Evolutionary conservation across 75 land plant genomes (phyloP).

Genomic region (Selaginella moellendorffii): DNA sequence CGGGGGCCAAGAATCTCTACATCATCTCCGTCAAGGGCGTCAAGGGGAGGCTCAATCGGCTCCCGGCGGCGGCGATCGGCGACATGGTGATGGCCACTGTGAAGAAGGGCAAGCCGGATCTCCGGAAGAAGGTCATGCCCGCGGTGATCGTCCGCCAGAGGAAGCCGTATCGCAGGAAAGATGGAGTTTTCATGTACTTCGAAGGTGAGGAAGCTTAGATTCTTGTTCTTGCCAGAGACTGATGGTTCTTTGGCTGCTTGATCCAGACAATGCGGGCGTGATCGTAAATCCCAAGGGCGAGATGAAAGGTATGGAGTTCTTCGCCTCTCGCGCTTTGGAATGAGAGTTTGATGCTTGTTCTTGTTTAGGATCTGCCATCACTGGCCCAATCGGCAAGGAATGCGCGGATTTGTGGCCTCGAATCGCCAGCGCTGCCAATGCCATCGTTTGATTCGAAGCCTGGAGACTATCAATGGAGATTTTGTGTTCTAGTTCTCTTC

Average conservation of each 20-base stretch:
- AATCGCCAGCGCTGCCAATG: conserved; percentile 63
- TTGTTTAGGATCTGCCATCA: conserved; percentile 45
- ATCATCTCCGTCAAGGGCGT: conserved; percentile 40
- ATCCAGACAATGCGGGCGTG: conserved; percentile 65
- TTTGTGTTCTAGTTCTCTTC: too few relatives aligned
- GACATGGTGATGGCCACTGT: conserved; percentile 52
- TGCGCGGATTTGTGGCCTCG: conserved; percentile 53
- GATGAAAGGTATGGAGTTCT: conserved; percentile 55
- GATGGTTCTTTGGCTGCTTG: too few relatives aligned
- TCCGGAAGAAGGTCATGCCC: conserved; percentile 53
- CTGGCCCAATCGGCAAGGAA: conserved; percentile 44
- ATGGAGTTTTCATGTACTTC: conserved; percentile 45
- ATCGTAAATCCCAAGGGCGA: conserved; percentile 58
- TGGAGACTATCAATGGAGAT: too few relatives aligned
- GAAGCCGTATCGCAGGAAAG: conserved; percentile 37
- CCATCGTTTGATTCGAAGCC: too few relatives aligned
- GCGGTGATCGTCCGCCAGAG: conserved; percentile 36
- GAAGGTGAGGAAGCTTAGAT: too few relatives aligned
- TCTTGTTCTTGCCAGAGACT: too few relatives aligned
- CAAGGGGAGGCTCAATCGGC: conserved; percentile 33
- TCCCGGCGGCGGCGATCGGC: conserved; percentile 38
- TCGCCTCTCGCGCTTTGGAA: too few relatives aligned
- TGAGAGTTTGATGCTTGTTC: too few relatives aligned
- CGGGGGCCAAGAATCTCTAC: conserved; percentile 30
- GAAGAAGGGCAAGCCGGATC: conserved; percentile 38